phyloP scores from a whole-genome alignment of 257 asterid species.

The Nicotiana sylvestris region DNA sequence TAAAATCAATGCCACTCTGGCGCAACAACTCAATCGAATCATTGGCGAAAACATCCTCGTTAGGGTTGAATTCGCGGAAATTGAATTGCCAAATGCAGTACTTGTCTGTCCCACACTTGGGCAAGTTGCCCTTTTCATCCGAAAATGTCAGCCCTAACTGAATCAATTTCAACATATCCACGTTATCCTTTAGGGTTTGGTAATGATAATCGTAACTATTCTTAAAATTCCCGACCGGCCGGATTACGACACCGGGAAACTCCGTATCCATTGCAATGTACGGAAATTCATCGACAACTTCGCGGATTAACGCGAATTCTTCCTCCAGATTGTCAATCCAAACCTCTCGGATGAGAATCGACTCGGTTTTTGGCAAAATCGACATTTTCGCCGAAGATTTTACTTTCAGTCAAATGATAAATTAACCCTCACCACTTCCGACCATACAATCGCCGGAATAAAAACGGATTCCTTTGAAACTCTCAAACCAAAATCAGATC shows the following conservation, averaged over 20 bases:
- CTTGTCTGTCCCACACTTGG: slow-evolving; percentile 30
- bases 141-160: slow-evolving; percentile 50
- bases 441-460: background rate
- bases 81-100: slow-evolving; percentile 52
- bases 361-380: slow-evolving; percentile 32
- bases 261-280: slow-evolving; percentile 52
- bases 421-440: background rate
- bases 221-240: slow-evolving; percentile 43
- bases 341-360: slow-evolving; percentile 43
- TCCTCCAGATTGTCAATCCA: slow-evolving; percentile 43
- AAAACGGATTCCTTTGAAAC: slow-evolving; percentile 7
- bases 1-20: slow-evolving; percentile 42
- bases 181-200: slow-evolving; percentile 44
- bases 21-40: slow-evolving; percentile 43
- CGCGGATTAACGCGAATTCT: slow-evolving; percentile 38
- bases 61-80: slow-evolving; percentile 45
- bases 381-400: slow-evolving; percentile 29
- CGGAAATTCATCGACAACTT: slow-evolving; percentile 36
- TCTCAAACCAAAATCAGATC: slow-evolving; percentile 26
- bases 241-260: slow-evolving; percentile 43
- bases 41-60: slow-evolving; percentile 36
- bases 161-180: slow-evolving; percentile 40
- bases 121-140: slow-evolving; percentile 38
- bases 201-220: slow-evolving; percentile 35
- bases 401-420: background rate